Percentiles rank a stretch among this genome's conserved stretches.
phyloP scores from a whole-genome alignment of 2,329 filamentous ascomycete genomes.

The Teratosphaeria zuluensis region DNA sequence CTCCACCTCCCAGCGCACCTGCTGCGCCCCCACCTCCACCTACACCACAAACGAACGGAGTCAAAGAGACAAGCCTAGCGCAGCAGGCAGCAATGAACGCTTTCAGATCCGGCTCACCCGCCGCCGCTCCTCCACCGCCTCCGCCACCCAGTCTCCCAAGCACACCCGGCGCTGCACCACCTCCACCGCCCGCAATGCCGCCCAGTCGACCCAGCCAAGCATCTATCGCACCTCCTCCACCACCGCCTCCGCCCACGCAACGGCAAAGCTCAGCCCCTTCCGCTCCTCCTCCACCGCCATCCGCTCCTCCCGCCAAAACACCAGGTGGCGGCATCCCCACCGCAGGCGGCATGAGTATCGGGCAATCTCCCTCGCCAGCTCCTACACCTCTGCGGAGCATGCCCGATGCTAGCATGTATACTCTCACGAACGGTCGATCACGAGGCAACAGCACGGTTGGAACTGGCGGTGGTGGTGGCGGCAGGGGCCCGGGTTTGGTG shows the following conservation, averaged over 20 bases:
- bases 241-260: slow-evolving; percentile 8
- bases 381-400: neutral
- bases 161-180: slow-evolving; percentile 17
- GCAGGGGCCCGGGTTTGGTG: slow-evolving; percentile 27
- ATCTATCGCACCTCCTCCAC: slow-evolving; percentile 24
- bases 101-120: slow-evolving; percentile 34
- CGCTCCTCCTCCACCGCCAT: slow-evolving; percentile 8
- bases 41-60: slow-evolving; percentile 12
- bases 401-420: slow-evolving; percentile 12
- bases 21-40: slow-evolving; percentile 2
- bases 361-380: slow-evolving; percentile 3
- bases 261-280: slow-evolving; percentile 2
- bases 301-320: slow-evolving; percentile 2
- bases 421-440: slow-evolving; percentile 28
- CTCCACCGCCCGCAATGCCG: slow-evolving; percentile 34
- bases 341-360: slow-evolving; percentile 16
- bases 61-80: slow-evolving; percentile 37
- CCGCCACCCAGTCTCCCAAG: slow-evolving; percentile 31
- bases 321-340: slow-evolving; percentile 16
- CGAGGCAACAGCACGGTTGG: slow-evolving; percentile 7
- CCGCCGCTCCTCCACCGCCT: slow-evolving; percentile 30
- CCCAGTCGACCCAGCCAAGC: slow-evolving; percentile 23
- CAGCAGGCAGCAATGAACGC: slow-evolving; percentile 51
- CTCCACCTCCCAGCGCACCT: slow-evolving; percentile 11
- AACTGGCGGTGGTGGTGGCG: slow-evolving; percentile 7